phyloP scores from a whole-genome alignment of 306 rosid species.

The Benincasa hispida region DNA sequence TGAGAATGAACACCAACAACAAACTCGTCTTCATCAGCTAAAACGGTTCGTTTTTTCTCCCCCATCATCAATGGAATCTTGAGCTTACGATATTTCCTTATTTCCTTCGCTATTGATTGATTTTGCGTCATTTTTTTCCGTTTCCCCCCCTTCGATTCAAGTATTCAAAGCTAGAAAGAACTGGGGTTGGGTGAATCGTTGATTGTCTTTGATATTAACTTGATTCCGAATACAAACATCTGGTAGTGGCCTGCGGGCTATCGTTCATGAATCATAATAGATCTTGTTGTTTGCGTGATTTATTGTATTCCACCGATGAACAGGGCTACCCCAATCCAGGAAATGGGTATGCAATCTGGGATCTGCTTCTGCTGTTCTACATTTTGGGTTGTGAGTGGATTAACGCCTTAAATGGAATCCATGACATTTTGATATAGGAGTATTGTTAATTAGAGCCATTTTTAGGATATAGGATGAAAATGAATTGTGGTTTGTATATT shows the following conservation, averaged over 20 bases:
- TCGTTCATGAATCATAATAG: neutral
- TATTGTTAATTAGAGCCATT: neutral
- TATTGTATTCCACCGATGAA: neutral
- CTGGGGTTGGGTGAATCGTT: neutral
- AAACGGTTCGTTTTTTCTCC: constrained; percentile 6
- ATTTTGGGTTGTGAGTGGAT: neutral
- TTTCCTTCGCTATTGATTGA: neutral
- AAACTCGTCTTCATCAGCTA: constrained; percentile 19
- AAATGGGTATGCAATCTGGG: neutral
- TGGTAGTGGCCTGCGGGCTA: neutral
- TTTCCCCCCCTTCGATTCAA: neutral
- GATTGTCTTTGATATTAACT: neutral
- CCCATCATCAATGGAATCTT: neutral
- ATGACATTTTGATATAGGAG: neutral
- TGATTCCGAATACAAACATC: neutral
- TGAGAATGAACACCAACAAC: neutral
- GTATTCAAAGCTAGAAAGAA: neutral
- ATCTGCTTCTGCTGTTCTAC: neutral
- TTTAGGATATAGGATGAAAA: neutral
- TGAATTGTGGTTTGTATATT: neutral
- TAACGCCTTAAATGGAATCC: neutral
- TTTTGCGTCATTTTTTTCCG: neutral
- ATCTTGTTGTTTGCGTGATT: neutral
- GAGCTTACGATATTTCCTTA: neutral
- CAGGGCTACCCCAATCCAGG: neutral